Conservation (phyloP, 2,329 filamentous ascomycete genomes). For the Colletotrichum echinochloae region DNA sequence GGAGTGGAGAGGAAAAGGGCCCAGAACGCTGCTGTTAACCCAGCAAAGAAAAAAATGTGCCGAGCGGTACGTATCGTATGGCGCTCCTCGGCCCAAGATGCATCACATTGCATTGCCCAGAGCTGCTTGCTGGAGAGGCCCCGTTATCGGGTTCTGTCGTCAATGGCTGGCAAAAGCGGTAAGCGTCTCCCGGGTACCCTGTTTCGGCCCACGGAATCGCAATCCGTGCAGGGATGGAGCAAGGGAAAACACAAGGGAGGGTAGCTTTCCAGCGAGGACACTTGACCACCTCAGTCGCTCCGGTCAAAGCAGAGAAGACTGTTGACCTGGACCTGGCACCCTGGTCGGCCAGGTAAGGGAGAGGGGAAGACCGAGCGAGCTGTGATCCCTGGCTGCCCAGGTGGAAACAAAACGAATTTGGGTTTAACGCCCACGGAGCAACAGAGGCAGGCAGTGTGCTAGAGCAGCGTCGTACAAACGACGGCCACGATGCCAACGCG, state of each 20-base stretch:
- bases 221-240: slow-evolving; percentile 30
- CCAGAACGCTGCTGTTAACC: slow-evolving; percentile 31
- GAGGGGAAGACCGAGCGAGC: slow-evolving; percentile 13
- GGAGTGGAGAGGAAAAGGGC: slow-evolving; percentile 28
- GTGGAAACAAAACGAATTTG: slow-evolving; percentile 34
- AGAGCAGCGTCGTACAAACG: background rate
- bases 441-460: slow-evolving; percentile 21
- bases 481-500: slow-evolving; percentile 1
- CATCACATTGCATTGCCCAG: slow-evolving; percentile 21
- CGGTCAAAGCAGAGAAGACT: slow-evolving; percentile 25
- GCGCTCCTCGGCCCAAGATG: slow-evolving; percentile 5
- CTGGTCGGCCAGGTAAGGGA: slow-evolving; percentile 16
- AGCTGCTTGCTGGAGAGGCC: background rate
- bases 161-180: slow-evolving; percentile 29
- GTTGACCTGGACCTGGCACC: slow-evolving; percentile 26
- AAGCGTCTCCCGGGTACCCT: slow-evolving; percentile 28
- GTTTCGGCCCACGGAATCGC: slow-evolving; percentile 29
- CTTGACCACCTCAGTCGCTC: slow-evolving; percentile 26
- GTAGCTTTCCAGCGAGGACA: background rate
- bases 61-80: slow-evolving; percentile 17
- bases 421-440: slow-evolving; percentile 17
- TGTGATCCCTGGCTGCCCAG: slow-evolving; percentile 21
- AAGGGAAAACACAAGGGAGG: slow-evolving; percentile 20
- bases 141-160: slow-evolving; percentile 17
- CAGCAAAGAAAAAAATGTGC: background rate